These are phyloP conservation scores for Hypsizygus marmoreus DNA, from an alignment of 768 basidiomycete genomes.

Conservation along the genomic window DNA sequence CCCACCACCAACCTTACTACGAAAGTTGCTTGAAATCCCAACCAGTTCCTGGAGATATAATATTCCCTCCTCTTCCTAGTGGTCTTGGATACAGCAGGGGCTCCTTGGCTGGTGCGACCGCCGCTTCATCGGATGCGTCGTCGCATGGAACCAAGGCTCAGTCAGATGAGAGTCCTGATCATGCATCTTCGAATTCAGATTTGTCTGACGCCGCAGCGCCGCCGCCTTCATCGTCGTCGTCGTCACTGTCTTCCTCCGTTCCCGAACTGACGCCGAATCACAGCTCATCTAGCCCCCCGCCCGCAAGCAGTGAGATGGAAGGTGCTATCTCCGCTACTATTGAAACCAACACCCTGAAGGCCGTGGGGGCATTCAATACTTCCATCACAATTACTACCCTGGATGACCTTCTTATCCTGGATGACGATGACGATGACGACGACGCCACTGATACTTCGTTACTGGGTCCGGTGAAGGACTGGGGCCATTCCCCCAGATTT, in stretches of 20 bases:
- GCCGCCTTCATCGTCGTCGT: slow-evolving; percentile 41
- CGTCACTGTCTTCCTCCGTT: slow-evolving; percentile 44
- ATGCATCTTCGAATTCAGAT: slow-evolving; percentile 10
- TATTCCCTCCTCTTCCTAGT: slow-evolving; percentile 74
- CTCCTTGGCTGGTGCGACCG: slow-evolving; percentile 20
- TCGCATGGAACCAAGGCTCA: slow-evolving; percentile 3
- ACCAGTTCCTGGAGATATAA: slow-evolving; percentile 56
- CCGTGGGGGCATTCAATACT: background rate
- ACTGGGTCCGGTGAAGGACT: slow-evolving; percentile 45
- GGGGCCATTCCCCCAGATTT: slow-evolving; percentile 38
- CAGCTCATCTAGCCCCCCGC: slow-evolving; percentile 67
- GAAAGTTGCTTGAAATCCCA: slow-evolving; percentile 55
- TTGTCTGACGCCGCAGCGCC: slow-evolving; percentile 24
- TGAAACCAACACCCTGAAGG: slow-evolving; percentile 6
- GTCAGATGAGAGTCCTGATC: slow-evolving; percentile 4
- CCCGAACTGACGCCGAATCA: slow-evolving; percentile 66
- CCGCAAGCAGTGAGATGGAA: slow-evolving; percentile 41
- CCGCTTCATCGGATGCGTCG: slow-evolving; percentile 27
- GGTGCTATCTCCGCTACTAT: slow-evolving; percentile 22
- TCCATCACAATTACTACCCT: background rate
- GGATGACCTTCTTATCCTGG: slow-evolving; percentile 19
- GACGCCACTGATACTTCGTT: slow-evolving; percentile 29
- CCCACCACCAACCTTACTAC: slow-evolving; percentile 77
- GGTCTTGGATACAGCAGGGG: slow-evolving; percentile 36
- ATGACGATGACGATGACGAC: slow-evolving; percentile 26